Evolutionary conservation across 371 early-diverging fungal genomes (phyloP), one percentile per base, ranked within the genome.

Genomic region (Chytridium lagenaria): DNA sequence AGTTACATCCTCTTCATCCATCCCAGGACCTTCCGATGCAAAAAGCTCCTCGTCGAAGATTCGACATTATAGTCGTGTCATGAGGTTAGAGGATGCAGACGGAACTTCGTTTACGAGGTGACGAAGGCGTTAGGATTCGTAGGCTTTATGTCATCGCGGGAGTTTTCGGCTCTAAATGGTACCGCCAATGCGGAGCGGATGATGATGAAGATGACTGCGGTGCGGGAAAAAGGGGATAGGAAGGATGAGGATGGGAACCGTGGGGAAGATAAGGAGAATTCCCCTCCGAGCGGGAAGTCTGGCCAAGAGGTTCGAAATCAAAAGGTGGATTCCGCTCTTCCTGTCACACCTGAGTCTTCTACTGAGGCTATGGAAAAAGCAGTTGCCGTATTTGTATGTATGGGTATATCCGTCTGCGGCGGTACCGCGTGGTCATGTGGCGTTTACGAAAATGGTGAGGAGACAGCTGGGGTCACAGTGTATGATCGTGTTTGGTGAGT

Each of bases 341-440:
- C 44, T 44, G 44, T 7, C 7, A 19, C 19, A 19, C 12, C 12
- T 12, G 44, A 44, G 44, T 19, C 44, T 44, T 7, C 19, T 7
- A 19, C 7, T 44, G 44, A 44, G 44, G 19, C 12, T 44, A 44
- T 44, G 7, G 44, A 44, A 19, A 44, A 44, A 44, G 12, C 44
- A n/a, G n/a, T n/a, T 44, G 44, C 44, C 7, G 44, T 12, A 44
- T 44, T 7, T 7, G 44, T 44, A 44, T 19, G 44, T 19, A 44
- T 44, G 44, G 44, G 44, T 44, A 19, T 44, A 44, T 19, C 44
- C 44, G 7, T 44, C 44, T 44, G 12, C 44, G 12, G 44, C 44
- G 34, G 77, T 89, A 12, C 84, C 87, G 1, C 37, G 77, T 2
- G 80, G 85, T n/a, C 87, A 86, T 82, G 84, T 89, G 15, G 83